Base-by-base conservation (phyloP, 768 basidiomycete genomes). In the Termitomyces sp. region DNA sequence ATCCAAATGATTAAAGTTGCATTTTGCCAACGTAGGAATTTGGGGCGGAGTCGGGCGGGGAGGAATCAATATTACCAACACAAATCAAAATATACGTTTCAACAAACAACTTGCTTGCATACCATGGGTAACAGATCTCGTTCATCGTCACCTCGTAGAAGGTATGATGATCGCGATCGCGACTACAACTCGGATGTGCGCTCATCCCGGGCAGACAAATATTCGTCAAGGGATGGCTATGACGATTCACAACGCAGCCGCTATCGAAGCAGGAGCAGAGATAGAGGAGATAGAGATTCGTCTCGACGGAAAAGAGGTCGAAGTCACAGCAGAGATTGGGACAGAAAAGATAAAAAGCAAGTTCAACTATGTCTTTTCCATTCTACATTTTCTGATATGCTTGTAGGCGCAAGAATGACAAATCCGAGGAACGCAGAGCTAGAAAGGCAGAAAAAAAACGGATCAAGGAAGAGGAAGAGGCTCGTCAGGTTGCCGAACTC, bases 401-500 rank as follows among this genome's bases (percentile, higher is more conserved):
- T 37, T 44, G 34, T 58, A 93, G 90, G 65, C 86, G 85, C 55
- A 93, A 89, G 65, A 79, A 90, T 35, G 92, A 90, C 59, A 93
- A 87, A 65, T 91, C 89, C n/a, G 85, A 87, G 65, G 91, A 94
- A 60, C 79, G 92, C 41, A 84, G 77, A 62, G 89, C 87, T 15
- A 82, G 93, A 59, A 96, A 91, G 65, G 87, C 85, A 7, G 93
- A 96, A 64, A 97, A 94, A 76, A 88, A 83, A 65, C 80, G 88
- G 34, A 80, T 84, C 42, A 83, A 75, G 60, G 89, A 91, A 54
- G 91, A 93, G 61, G 94, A 96, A 63, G 93, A 97, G 65, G 88
- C 90, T 22, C 86, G 95, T 26, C 87, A 89, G 62, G 87, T 97
- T 15, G 93, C 93, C 10, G 96, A 98, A 70, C 80, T 98, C 42